Evolutionary conservation across 306 rosid species (phyloP), one percentile per base, ranked within the genome.

Genomic region (Luffa acutangula): DNA sequence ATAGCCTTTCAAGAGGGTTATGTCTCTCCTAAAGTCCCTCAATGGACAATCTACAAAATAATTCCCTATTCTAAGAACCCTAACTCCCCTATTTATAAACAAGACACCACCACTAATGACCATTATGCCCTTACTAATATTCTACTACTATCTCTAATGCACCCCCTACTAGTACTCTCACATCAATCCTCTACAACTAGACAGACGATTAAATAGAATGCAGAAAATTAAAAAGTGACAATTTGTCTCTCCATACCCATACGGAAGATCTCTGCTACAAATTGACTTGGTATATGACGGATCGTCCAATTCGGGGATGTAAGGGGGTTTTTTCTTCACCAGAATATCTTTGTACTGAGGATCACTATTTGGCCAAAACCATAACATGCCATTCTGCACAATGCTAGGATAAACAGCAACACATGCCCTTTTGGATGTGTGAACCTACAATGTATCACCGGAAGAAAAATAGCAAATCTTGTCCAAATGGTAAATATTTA

Each of bases 321-420:
- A 87, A 42, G 97, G 97, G 5, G 97, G 95, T 11, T 46, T 89
- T 71, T 87, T 87, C 79, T 82, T 80, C 64, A 69, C 34, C 43
- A 89, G 85, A 83, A 95, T 88, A 52, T 89, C 97, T 87, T 87
- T 85, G 86, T 86, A 89, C 72, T 88, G 92, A 85, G 97, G 93
- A 83, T 95, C 93, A 37, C 85, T 57, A 78, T 82, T 92, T 37
- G 97, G 98, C 98, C 97, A 95, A 81, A 95, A 92, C 97, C 97
- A 92, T 49, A 95, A 80, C 39, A 92, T 87, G 81, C 83, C 87
- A 77, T 90, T 85, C 85, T 92, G 97, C 87, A 91, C 92, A 1
- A 84, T 86, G 75, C 89, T 87, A 65, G 98, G 97, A 78, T 92
- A 95, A 79, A 83, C 90, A 80, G 87, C 89, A 48, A 82, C 97